These are phyloP conservation scores for Babesia divergens DNA, from an alignment of 169 alveolate species.

Conservation along the genomic window DNA sequence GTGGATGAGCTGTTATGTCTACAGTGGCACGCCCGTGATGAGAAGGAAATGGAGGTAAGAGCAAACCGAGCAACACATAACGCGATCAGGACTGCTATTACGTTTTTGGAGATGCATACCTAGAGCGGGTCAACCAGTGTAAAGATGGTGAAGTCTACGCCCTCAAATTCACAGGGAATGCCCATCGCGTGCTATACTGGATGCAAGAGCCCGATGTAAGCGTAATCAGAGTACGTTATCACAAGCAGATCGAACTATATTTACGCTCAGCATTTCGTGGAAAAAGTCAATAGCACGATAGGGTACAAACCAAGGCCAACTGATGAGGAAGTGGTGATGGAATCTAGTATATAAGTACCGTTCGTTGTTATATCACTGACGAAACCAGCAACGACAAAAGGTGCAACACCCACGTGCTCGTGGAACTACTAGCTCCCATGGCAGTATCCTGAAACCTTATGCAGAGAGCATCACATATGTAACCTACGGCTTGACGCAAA, in stretches of 20 bases:
- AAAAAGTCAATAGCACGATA: constrained; percentile 5
- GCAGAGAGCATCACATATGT: neutral
- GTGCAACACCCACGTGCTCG: neutral
- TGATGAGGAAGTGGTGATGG: neutral
- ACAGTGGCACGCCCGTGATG: constrained; percentile 44
- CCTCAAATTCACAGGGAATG: constrained; percentile 56
- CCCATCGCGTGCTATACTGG: constrained; percentile 64
- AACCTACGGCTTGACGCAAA: neutral
- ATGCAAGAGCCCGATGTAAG: constrained; percentile 62
- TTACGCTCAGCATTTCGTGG: neutral
- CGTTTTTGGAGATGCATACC: constrained; percentile 67
- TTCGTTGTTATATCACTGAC: neutral
- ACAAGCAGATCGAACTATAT: too few species aligned
- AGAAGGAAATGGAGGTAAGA: constrained; percentile 8
- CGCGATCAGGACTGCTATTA: constrained; percentile 41
- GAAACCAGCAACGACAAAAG: neutral
- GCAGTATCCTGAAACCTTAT: neutral
- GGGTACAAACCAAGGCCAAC: constrained; percentile 2
- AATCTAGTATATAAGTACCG: neutral
- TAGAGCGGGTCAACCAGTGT: constrained; percentile 45
- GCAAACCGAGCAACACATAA: neutral
- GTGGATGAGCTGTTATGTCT: constrained; percentile 36
- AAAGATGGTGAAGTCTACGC: constrained; percentile 61
- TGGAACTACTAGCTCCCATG: neutral
- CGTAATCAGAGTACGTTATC: constrained; percentile 33